Evolutionary conservation across 2,329 filamentous ascomycete species (phyloP), one percentile per base, ranked within the genome.

Genomic region (Fusarium transvaalense): DNA sequence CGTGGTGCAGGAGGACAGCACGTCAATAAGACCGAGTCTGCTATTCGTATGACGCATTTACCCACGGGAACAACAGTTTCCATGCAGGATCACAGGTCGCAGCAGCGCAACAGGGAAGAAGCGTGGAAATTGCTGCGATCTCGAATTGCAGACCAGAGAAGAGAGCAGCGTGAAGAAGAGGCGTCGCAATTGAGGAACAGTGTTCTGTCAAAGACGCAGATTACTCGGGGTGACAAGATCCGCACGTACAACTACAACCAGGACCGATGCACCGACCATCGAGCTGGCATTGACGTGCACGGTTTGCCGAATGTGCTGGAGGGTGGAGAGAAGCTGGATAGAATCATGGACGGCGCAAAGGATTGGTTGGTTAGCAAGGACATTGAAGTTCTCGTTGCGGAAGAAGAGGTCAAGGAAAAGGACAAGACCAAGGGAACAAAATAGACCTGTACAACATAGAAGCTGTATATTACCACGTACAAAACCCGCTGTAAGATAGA

Each of bases 11-110:
- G 96, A 32, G 96, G 96, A 1, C 96, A 99, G 82, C 96, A 99
- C 80, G 96, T 99, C 77, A 99, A 99, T 82, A 97, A 95, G 78
- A 99, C 96, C 0, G 96, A 99, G 82, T 97, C 93, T 31, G 96
- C 96, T 5, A 92, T 99, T 64, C 91, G 96, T 12, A 85, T 99
- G 74, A 98, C 94, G 3, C 96, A 99, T 82, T 80, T 91, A 9
- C 96, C 96, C 3, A 97, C 94, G 1, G 92, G 92, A 43, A 96
- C 90, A 1, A 88, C 92, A 3, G 94, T 98, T 15, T 91, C 90
- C 14, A 97, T 98, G 86, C 96, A 99, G 79, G 96, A 99, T 77
- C 91, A 90, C 54, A 88, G 96, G 56, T 97, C 93, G 42, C 96
- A 99, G 82, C 89, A 92, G 72, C 89, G 92, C 69, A 99, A 99